phyloP scores from a whole-genome alignment of 371 early-diverging fungal species.

The Lichtheimia hyalospora region DNA sequence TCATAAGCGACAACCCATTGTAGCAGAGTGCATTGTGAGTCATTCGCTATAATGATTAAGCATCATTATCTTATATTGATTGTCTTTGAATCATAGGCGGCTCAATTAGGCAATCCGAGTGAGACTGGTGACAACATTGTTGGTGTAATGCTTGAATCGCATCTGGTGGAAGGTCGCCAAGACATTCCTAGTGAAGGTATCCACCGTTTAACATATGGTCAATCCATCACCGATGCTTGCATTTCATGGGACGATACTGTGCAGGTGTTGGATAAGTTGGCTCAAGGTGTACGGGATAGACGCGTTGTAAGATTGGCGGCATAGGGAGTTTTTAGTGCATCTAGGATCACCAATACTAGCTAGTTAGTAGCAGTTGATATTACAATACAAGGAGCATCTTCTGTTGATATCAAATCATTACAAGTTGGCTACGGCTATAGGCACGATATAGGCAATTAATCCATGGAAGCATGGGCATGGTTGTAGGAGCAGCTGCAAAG shows the following conservation, averaged over 20 bases:
- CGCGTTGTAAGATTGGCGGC: constrained; percentile 39
- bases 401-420: too few relatives aligned
- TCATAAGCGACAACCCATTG: constrained; percentile 79
- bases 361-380: too few relatives aligned
- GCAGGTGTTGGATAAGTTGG: constrained; percentile 58
- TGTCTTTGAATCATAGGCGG: constrained; percentile 15
- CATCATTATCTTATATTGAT: too few relatives aligned
- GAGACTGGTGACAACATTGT: constrained; percentile 62
- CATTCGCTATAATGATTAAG: not conserved
- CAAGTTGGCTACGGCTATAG: too few relatives aligned
- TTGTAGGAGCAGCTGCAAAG: too few relatives aligned
- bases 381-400: too few relatives aligned
- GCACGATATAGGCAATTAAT: too few relatives aligned
- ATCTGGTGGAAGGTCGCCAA: constrained; percentile 78
- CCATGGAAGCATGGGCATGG: too few relatives aligned
- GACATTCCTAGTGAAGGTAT: constrained; percentile 63
- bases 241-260: constrained; percentile 79
- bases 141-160: constrained; percentile 86
- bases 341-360: too few relatives aligned
- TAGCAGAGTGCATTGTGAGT: constrained; percentile 67
- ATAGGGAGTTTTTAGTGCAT: not conserved
- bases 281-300: constrained; percentile 68
- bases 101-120: constrained; percentile 39
- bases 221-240: constrained; percentile 83
- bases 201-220: constrained; percentile 66